Conservation (phyloP, 2,329 filamentous ascomycete genomes). For the Helotiales sp. region DNA sequence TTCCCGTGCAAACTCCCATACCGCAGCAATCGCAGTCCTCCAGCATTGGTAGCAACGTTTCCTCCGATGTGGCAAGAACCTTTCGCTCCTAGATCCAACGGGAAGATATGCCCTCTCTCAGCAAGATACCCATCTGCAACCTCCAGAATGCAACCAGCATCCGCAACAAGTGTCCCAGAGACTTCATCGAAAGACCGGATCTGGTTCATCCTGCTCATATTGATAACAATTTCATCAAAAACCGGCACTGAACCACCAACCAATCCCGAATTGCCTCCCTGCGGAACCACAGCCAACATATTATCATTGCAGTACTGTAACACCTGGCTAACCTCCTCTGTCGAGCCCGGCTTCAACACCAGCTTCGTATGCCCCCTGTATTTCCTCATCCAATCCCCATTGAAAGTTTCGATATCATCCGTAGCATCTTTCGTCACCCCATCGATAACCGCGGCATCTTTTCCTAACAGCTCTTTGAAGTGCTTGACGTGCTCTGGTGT, state of each 20-base stretch:
- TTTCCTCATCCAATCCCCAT: constrained; percentile 99
- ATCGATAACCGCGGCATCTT: constrained; percentile 79
- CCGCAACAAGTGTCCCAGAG: constrained; percentile 84
- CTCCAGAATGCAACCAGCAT: constrained; percentile 90
- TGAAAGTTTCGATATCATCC: constrained; percentile 88
- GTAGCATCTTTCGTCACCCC: constrained; percentile 72
- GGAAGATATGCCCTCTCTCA: constrained; percentile 85
- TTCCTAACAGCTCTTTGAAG: constrained; percentile 80
- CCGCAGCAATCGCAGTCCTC: constrained; percentile 82
- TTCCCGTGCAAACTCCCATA: constrained; percentile 95
- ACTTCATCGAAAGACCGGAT: constrained; percentile 92
- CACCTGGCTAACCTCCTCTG: constrained; percentile 86
- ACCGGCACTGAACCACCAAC: constrained; percentile 95
- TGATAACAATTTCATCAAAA: constrained; percentile 97
- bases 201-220: constrained; percentile 83
- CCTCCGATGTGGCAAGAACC: constrained; percentile 96
- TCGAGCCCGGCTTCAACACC: constrained; percentile 81
- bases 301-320: constrained; percentile 95
- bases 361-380: constrained; percentile 88
- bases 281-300: constrained; percentile 88
- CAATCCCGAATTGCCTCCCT: constrained; percentile 94
- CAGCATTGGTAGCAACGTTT: constrained; percentile 94
- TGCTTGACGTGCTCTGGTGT: constrained; percentile 76
- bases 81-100: constrained; percentile 95
- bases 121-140: constrained; percentile 83